Base-by-base conservation (phyloP, 179 eudicot species). In the Carnegiea gigantea region DNA sequence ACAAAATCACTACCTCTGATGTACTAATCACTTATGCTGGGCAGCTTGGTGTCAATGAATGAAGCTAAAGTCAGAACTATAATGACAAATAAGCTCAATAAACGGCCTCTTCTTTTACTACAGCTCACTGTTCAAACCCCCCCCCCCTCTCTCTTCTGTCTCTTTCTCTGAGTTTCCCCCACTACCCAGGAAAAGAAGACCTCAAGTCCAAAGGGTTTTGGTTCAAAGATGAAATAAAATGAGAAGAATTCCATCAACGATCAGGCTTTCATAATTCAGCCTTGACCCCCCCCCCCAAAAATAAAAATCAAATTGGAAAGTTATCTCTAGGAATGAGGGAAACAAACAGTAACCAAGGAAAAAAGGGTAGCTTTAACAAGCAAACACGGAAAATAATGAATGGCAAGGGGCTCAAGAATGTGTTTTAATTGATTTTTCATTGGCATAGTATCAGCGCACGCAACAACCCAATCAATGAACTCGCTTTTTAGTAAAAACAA, bases 351-450 rank as follows among this genome's bases (percentile, higher is more conserved):
- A 79, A 77, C 59, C 60, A 57, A 40, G 67, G 70, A 75, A 82
- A 84, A 82, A 82, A 76, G 38, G 62, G 73, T 71, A 54, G 73
- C 87, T 82, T 84, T 75, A 12, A 74, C 76, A 1, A 20, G 10
- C 12, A 38, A 33, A 83, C 77, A 51, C 59, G 48, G 24, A n/a
- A 72, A 70, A 78, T 40, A 17, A 30, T 5, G 68, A 23, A 62
- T 40, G 60, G 81, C 77, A 78, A 78, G 53, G 83, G 80, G 85
- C 82, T 77, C 88, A 84, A 85, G 85, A 80, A 83, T 79, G 87
- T 83, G 30, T 86, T 78, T 7, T 43, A 60, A 18, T 46, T 26
- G 8, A 28, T 51, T 48, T 67, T 70, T 10, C 38, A 33, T 21
- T 18, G 65, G 43, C 43, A 10, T 0, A 28, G 44, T 6, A 78